These are phyloP conservation scores for Penicillium corylophilum DNA, from an alignment of 2,329 filamentous ascomycete genomes.

Conservation along the genomic window DNA sequence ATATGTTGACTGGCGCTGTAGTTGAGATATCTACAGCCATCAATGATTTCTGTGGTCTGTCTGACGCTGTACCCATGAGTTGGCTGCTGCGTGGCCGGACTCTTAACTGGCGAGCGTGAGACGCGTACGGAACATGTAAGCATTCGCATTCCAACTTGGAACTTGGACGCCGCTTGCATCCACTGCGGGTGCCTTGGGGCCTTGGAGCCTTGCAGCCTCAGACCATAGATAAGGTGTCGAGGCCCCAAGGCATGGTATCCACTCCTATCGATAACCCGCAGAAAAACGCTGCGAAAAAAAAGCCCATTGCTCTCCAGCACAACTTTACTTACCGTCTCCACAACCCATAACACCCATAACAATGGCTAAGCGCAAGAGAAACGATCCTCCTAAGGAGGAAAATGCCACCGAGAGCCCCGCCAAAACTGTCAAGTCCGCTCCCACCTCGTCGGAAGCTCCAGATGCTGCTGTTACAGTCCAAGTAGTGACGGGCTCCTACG, in stretches of 20 bases:
- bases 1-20: neutral
- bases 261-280: constrained; percentile 22
- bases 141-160: constrained; percentile 1
- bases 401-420: constrained; percentile 25
- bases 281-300: constrained; percentile 23
- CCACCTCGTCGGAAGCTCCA: constrained; percentile 27
- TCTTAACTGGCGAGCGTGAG: constrained; percentile 3
- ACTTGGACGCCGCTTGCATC: constrained; percentile 9
- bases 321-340: constrained; percentile 2
- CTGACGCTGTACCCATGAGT: neutral
- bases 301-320: constrained; percentile 6
- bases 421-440: constrained; percentile 36
- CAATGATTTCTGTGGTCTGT: neutral
- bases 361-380: constrained; percentile 50
- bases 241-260: constrained; percentile 1
- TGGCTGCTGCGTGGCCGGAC: neutral
- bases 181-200: neutral
- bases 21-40: neutral
- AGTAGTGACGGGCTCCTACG: constrained; percentile 90
- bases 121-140: constrained; percentile 13
- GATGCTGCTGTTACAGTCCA: constrained; percentile 64
- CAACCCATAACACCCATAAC: constrained; percentile 3
- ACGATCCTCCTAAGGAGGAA: constrained; percentile 29
- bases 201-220: neutral
- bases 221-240: neutral